A percentile compares a stretch with the other conserved stretches of the same genome.
Conservation (phyloP, 2,329 filamentous ascomycete species). For the Mollisia scopiformis region DNA sequence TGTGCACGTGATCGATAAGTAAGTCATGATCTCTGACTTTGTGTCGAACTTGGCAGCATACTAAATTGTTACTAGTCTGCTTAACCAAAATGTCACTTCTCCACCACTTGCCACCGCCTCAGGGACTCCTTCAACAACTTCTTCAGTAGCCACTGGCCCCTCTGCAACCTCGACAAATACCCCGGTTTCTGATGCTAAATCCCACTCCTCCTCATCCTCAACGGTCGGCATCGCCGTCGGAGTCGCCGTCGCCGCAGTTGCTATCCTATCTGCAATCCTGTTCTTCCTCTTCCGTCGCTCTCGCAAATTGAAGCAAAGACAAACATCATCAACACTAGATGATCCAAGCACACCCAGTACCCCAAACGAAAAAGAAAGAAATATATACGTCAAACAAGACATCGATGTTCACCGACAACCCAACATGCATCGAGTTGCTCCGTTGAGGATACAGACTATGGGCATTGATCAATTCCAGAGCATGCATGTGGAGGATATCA, state of each 20-base stretch:
- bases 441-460: not conserved
- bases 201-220: not conserved
- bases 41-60: too few relatives aligned
- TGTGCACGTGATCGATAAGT: constrained; percentile 60
- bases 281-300: not conserved
- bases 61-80: too few relatives aligned
- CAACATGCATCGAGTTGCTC: not conserved
- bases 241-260: not conserved
- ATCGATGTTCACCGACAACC: not conserved
- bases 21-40: too few relatives aligned
- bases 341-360: not conserved
- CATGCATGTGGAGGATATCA: not conserved
- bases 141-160: not conserved
- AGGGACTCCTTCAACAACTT: not conserved
- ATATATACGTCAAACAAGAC: not conserved
- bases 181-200: not conserved
- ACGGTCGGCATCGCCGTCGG: constrained; percentile 10
- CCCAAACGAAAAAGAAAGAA: not conserved
- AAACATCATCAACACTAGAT: not conserved
- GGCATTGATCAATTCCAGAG: not conserved
- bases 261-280: not conserved
- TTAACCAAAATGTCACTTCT: constrained; percentile 15
- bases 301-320: not conserved
- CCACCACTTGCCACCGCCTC: not conserved
- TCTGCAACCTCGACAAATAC: not conserved